Evolutionary conservation across 2,329 filamentous ascomycete genomes (phyloP).

Genomic region (Elsinoe fawcettii): DNA sequence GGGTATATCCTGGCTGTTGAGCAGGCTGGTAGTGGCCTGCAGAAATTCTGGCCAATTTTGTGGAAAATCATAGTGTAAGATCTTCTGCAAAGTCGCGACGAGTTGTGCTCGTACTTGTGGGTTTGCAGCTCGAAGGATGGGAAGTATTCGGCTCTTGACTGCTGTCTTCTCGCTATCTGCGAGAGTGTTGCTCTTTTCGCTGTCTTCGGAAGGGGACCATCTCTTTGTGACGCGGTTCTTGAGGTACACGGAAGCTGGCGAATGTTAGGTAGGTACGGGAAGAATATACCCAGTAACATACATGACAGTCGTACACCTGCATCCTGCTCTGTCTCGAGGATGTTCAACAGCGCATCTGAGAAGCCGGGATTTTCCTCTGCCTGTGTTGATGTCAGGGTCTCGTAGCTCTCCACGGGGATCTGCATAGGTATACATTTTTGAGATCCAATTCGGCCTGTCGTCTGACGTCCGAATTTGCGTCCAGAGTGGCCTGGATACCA

Average conservation of each 20-base stretch:
- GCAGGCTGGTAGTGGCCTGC: constrained; percentile 80
- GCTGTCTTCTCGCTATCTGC: constrained; percentile 81
- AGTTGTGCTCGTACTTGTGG: constrained; percentile 84
- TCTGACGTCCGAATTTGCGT: constrained; percentile 65
- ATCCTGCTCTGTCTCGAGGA: constrained; percentile 83
- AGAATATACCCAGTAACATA: constrained; percentile 39
- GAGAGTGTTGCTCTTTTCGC: constrained; percentile 48
- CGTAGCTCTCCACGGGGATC: background rate
- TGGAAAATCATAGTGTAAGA: constrained; percentile 92
- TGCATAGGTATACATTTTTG: constrained; percentile 57
- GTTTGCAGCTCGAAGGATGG: constrained; percentile 68
- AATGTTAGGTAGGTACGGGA: constrained; percentile 23
- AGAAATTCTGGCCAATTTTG: constrained; percentile 90
- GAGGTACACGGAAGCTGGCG: constrained; percentile 83
- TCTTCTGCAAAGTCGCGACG: constrained; percentile 88
- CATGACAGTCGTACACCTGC: constrained; percentile 77
- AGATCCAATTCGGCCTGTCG: constrained; percentile 72
- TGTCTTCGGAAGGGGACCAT: constrained; percentile 73
- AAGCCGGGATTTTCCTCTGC: constrained; percentile 88
- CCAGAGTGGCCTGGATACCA: constrained; percentile 69
- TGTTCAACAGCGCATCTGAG: constrained; percentile 80
- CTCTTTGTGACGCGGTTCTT: constrained; percentile 95
- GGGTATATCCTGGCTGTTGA: constrained; percentile 75
- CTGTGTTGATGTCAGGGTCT: constrained; percentile 39
- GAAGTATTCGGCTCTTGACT: constrained; percentile 81